Evolutionary conservation across 2,329 filamentous ascomycete species (phyloP).

Genomic region (Amesomyces nigricolor): DNA sequence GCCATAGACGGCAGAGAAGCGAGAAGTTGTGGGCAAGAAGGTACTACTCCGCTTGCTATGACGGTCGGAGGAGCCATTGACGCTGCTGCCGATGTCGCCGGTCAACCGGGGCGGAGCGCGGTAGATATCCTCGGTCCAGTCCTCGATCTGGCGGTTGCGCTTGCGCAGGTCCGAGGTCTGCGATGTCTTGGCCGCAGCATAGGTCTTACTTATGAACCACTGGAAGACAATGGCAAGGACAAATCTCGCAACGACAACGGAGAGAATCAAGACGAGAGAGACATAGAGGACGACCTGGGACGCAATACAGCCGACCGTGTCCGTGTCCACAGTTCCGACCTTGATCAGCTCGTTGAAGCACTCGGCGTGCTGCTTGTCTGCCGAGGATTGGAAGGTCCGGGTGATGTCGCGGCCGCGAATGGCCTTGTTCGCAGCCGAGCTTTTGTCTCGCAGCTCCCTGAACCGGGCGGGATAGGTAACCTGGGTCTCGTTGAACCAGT

Average conservation of each 20-base stretch:
- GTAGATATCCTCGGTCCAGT: constrained; percentile 97
- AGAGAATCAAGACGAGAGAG: constrained; percentile 83
- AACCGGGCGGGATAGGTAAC: constrained; percentile 73
- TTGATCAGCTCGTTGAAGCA: constrained; percentile 93
- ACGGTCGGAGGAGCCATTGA: constrained; percentile 58
- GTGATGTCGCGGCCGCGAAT: constrained; percentile 85
- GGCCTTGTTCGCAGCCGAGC: constrained; percentile 51
- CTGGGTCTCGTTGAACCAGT: constrained; percentile 82
- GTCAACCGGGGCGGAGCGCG: constrained; percentile 77
- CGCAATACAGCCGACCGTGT: constrained; percentile 94
- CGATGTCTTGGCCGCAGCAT: constrained; percentile 78
- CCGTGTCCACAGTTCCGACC: constrained; percentile 91
- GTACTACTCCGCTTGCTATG: constrained; percentile 73
- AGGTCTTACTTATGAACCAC: constrained; percentile 88
- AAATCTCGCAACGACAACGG: constrained; percentile 83
- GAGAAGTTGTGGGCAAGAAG: constrained; percentile 87
- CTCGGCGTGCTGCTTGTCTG: constrained; percentile 75
- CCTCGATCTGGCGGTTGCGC: constrained; percentile 88
- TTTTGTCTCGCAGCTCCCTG: constrained; percentile 68
- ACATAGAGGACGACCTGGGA: constrained; percentile 96
- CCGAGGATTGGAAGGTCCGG: constrained; percentile 70
- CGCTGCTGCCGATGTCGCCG: constrained; percentile 64
- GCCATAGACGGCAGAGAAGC: constrained; percentile 87
- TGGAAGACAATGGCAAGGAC: constrained; percentile 86
- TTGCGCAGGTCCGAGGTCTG: constrained; percentile 75